Evolutionary conservation across 2,329 filamentous ascomycete species (phyloP), one percentile per base, ranked within the genome.

Genomic region (Penicillium crustosum): DNA sequence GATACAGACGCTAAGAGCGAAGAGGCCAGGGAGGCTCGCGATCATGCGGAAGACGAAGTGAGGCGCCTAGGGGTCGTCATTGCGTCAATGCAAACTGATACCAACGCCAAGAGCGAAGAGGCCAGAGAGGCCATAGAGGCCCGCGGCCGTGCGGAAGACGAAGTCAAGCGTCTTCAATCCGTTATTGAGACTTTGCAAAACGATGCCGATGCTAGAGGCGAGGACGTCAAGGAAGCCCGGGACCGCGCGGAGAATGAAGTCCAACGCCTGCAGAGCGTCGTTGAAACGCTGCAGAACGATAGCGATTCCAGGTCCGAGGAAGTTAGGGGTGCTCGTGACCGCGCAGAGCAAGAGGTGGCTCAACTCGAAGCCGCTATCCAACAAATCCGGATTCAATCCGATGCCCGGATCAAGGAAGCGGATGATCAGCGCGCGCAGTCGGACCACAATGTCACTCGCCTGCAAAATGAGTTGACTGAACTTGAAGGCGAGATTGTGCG

Each of bases 401-500:
- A 77, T 39, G 53, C 65, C 2, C 68, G 69, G 49, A 44, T 74
- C 1, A 42, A 61, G 33, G 49, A 59, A 33, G 59, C 58, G 15
- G 50, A 47, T 44, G 42, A 47, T 23, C 65, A 66, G 43, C 66
- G 70, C 57, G 61, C 66, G 4, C 55, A 68, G 10, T 71, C 77
- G 6, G 75, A 78, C 36, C 68, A 73, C 39, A 73, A 77, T 39
- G 64, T 76, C 4, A 66, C 70, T 12, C 74, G 73, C 35, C 71
- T 80, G 51, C 79, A 82, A 56, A 70, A 73, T n/a, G 82, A 84
- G 63, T 73, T 82, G 67, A 73, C 78, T 7, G 74, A 77, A 7
- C 76, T 89, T 38, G 86, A 89, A 69, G 79, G 82, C 55, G 84
- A 89, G 67, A 80, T 89, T 50, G 86, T 88, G 4, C 81, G 84